Evolutionary conservation across 805 yeast species (phyloP), one percentile per base, ranked within the genome.

Genomic region (Ascoidea tarda): DNA sequence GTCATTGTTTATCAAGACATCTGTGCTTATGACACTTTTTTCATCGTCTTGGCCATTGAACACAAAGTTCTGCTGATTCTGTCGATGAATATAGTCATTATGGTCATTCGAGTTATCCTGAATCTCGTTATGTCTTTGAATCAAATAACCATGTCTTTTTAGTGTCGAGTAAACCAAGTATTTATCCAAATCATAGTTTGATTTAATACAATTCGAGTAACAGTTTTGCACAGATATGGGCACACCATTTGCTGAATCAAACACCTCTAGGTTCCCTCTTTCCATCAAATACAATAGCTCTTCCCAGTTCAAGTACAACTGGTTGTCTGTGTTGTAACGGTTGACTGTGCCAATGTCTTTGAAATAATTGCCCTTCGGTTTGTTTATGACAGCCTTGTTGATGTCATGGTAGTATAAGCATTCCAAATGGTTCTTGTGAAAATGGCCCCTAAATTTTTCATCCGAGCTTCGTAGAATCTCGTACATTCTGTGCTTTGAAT

Each of bases 211-310:
- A 10, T 71, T 58, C 0, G 78, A 61, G 59, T 83, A 81, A 14
- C 81, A 69, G 47, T 73, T 76, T 54, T 81, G 79, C 33, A 85
- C 63, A 51, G 78, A 69, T 58, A 84, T 59, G 2, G 76, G 69
- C 4, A 59, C 52, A 14, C 33, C 44, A 8, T 50, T 50, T 55
- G 61, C 5, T 60, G 50, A 48, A 21, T 21, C 3, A 46, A 44
- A 66, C 51, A 68, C 60, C 51, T 65, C 61, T 63, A 71, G 59
- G 32, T 73, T 66, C 2, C 95, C 95, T 57, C 95, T 66, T 62
- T 85, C 90, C 3, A 79, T 74, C 55, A 85, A 66, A 62, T 84
- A 85, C 2, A 84, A 63, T 0, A 77, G 69, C 58, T 85, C 95
- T 55, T 83, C 79, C n/a, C 75, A 75, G 45, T 62, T 67, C 32